phyloP scores from a whole-genome alignment of 2,329 filamentous ascomycete genomes.

The Alternaria viburni region DNA sequence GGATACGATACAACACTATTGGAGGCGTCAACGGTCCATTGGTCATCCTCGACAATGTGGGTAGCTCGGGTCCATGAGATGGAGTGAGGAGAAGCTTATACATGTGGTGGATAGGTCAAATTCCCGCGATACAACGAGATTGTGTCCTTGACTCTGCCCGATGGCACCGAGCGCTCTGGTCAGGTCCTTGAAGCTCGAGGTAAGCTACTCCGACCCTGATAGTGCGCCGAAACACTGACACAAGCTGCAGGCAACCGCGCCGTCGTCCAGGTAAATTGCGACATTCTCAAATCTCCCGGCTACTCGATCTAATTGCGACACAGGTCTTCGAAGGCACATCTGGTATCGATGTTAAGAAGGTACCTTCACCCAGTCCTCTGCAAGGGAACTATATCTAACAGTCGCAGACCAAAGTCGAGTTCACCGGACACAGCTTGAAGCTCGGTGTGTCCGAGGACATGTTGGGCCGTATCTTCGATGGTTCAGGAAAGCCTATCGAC shows the following conservation, averaged over 20 bases:
- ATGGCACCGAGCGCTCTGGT: slow-evolving; percentile 91
- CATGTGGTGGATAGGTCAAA: slow-evolving; percentile 74
- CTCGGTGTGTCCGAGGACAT: slow-evolving; percentile 99
- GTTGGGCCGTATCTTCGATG: slow-evolving; percentile 98
- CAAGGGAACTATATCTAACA: slow-evolving; percentile 28
- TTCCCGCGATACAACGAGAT: slow-evolving; percentile 98
- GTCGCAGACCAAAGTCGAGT: slow-evolving; percentile 88
- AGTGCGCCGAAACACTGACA: slow-evolving; percentile 20
- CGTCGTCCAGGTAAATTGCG: slow-evolving; percentile 79
- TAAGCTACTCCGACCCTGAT: slow-evolving; percentile 52
- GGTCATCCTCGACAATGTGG: slow-evolving; percentile 95
- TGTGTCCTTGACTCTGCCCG: slow-evolving; percentile 90
- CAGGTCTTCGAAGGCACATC: slow-evolving; percentile 97
- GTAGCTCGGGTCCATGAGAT: slow-evolving; percentile 41
- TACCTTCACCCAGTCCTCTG: slow-evolving; percentile 26
- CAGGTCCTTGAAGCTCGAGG: slow-evolving; percentile 98
- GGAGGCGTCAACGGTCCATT: slow-evolving; percentile 97
- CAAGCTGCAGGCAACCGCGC: slow-evolving; percentile 77
- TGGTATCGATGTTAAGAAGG: slow-evolving; percentile 98
- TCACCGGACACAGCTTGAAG: slow-evolving; percentile 96
- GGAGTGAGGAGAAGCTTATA: slow-evolving; percentile 27
- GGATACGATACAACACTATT: slow-evolving; percentile 96
- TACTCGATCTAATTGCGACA: slow-evolving; percentile 30
- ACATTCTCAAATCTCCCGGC: neutral
- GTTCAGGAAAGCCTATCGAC: slow-evolving; percentile 96